A percentile compares a stretch with the other conserved stretches of the same genome.
These are phyloP conservation scores for Myxozyma monticola DNA, from an alignment of 805 yeast species.

Conservation along the genomic window DNA sequence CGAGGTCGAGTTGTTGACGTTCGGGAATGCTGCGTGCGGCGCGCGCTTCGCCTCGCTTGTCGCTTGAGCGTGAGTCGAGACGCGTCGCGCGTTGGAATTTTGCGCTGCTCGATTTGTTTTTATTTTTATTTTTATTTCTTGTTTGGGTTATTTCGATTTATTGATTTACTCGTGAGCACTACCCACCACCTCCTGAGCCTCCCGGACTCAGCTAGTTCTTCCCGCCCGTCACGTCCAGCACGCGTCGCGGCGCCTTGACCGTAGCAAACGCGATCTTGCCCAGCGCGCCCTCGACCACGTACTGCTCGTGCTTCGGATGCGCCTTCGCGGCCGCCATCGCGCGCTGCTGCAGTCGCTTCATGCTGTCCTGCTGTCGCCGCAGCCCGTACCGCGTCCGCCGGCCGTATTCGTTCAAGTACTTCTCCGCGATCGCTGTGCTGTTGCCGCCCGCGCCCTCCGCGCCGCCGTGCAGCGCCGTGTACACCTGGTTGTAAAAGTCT, in stretches of 20 bases:
- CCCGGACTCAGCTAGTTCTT: no score
- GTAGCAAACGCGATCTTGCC: conserved; percentile 80
- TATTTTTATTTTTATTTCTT: no score
- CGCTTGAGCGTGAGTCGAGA: no score
- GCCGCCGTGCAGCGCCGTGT: conserved; percentile 63
- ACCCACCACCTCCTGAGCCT: no score
- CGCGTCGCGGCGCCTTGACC: conserved; percentile 85
- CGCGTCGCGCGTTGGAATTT: no score
- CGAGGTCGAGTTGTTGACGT: no score
- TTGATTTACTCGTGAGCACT: no score
- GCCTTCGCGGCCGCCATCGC: conserved; percentile 96
- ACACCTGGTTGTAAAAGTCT: conserved; percentile 94
- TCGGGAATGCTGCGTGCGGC: no score
- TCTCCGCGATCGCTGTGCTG: conserved; percentile 24
- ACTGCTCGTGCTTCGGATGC: conserved; percentile 58
- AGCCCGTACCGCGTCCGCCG: conserved; percentile 34
- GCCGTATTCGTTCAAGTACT: conserved; percentile 28
- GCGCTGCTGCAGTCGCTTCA: conserved; percentile 95
- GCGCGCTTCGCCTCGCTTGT: no score
- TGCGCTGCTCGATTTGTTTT: no score
- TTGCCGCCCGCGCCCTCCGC: conserved; percentile 15
- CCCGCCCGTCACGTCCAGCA: conserved; percentile 62
- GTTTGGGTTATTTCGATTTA: no score
- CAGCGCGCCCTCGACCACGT: conserved; percentile 77
- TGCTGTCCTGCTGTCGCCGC: conserved; percentile 49